A percentile compares a stretch with the other conserved stretches of the same genome.
These are phyloP conservation scores for Alloascoidea hylecoeti DNA, from an alignment of 805 yeast species.

Conservation along the genomic window DNA sequence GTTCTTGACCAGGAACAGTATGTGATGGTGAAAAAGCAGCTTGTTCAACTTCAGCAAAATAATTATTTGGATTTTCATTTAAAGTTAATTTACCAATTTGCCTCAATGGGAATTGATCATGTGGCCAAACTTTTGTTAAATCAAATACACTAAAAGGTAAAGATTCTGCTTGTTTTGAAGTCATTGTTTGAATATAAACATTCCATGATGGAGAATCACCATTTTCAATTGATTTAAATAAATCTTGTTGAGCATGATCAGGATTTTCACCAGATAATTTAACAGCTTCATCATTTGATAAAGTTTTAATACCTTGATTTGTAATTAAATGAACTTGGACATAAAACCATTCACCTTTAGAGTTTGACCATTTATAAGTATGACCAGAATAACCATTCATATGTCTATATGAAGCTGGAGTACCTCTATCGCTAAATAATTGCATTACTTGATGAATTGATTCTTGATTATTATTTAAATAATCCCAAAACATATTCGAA, in stretches of 20 bases:
- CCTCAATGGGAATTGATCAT: slow-evolving; percentile 72
- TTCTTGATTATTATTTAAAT: slow-evolving; percentile 59
- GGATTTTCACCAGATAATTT: slow-evolving; percentile 64
- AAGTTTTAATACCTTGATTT: slow-evolving; percentile 44
- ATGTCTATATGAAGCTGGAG: slow-evolving; percentile 60
- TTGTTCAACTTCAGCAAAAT: slow-evolving; percentile 80
- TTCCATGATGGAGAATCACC: slow-evolving; percentile 83
- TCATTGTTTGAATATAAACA: slow-evolving; percentile 75
- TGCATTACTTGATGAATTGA: slow-evolving; percentile 61
- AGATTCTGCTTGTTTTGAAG: slow-evolving; percentile 62
- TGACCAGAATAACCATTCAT: slow-evolving; percentile 84
- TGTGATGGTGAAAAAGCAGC: slow-evolving; percentile 79
- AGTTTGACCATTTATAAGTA: slow-evolving; percentile 68
- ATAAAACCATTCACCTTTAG: slow-evolving; percentile 62
- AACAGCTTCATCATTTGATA: slow-evolving; percentile 19
- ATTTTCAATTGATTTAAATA: slow-evolving; percentile 62
- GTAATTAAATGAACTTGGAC: slow-evolving; percentile 64
- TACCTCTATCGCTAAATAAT: slow-evolving; percentile 71
- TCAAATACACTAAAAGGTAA: slow-evolving; percentile 77
- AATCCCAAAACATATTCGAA: slow-evolving; percentile 78
- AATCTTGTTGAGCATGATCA: slow-evolving; percentile 68
- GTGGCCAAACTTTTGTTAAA: slow-evolving; percentile 90
- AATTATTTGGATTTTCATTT: slow-evolving; percentile 76
- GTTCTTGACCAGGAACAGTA: slow-evolving; percentile 73
- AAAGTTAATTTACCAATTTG: slow-evolving; percentile 68